phyloP scores from a whole-genome alignment of 345 rosid species.

The Acer campestre region DNA sequence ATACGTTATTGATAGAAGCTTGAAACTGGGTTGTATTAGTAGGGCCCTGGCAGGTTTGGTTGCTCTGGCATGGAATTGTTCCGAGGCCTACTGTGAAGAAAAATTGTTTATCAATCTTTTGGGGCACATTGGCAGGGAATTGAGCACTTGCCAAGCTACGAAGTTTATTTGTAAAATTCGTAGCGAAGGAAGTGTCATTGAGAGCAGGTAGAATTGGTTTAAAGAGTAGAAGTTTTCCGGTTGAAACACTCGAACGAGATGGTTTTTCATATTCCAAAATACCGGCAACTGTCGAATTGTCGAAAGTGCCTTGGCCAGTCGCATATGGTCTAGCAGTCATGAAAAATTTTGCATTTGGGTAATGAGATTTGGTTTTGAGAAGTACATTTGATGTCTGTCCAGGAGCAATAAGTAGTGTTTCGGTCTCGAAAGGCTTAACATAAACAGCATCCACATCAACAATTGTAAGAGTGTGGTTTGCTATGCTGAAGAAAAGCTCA shows the following conservation, averaged over 20 bases:
- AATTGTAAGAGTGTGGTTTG: constrained; percentile 46
- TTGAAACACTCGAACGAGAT: constrained; percentile 25
- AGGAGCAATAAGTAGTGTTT: constrained; percentile 41
- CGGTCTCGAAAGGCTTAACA: constrained; percentile 42
- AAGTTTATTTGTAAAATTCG: constrained; percentile 46
- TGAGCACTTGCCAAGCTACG: constrained; percentile 46
- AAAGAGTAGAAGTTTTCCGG: constrained; percentile 44
- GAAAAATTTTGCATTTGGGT: constrained; percentile 49
- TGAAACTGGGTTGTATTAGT: constrained; percentile 66
- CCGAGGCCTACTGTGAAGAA: constrained; percentile 72
- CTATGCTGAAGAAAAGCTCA: constrained; percentile 57
- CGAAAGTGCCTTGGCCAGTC: constrained; percentile 66
- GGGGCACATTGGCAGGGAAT: constrained; percentile 65
- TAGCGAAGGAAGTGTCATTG: constrained; percentile 57
- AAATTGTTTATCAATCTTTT: constrained; percentile 50
- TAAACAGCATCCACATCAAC: constrained; percentile 48
- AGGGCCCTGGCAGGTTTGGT: constrained; percentile 74
- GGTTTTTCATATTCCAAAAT: constrained; percentile 39
- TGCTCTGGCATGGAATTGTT: constrained; percentile 56
- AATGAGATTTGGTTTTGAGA: constrained; percentile 38
- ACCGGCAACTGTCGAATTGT: constrained; percentile 50
- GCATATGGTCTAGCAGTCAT: constrained; percentile 66
- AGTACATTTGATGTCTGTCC: constrained; percentile 51
- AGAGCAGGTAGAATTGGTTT: constrained; percentile 56
- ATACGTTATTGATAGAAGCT: constrained; percentile 61